Base-by-base conservation (phyloP, 2,329 filamentous ascomycete species). In the Colletotrichum tabaci region DNA sequence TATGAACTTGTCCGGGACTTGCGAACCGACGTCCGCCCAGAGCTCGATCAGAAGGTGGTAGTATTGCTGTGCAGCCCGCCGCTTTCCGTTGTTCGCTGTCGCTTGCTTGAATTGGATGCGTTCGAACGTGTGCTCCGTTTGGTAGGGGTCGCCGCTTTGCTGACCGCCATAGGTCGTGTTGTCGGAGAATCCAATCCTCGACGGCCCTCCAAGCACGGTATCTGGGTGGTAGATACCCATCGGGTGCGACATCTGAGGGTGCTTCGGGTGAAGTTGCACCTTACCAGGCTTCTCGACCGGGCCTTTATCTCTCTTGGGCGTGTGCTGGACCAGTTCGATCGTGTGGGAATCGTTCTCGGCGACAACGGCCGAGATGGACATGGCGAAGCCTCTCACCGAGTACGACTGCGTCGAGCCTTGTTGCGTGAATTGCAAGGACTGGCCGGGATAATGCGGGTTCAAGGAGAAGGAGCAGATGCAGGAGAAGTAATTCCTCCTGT, bases 31-130 rank as follows among this genome's bases (percentile, higher is more conserved):
- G 74, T 95, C 91, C 9, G 89, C 94, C 81, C 90, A 94, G 1
- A 97, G 89, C 79, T 97, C 94, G 4, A 97, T 92, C 56, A 97
- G 89, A n/a, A 98, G 87, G 77, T 96, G 94, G 78, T 97, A 98
- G 80, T 95, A 97, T 77, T 98, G 95, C 79, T 98, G 95, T 21
- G 95, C 94, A 1, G 95, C 95, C 67, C 95, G 88, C 75, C 95
- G 88, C 81, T 97, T 97, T 57, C 95, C 95, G 75, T 98, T 98
- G 83, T 98, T 98, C 30, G 94, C 94, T 0, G 95, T 98, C 1
- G 95, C 95, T 74, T 94, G 94, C 80, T 97, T 97, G 87, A 98
- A 98, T 77, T 98, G 95, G 62, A 98, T 96, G 13, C 95, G 91
- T 79, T 98, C 95, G 79, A 97, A 98, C 0, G 87, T 90, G 74